Evolutionary conservation across 208 protist species (phyloP), one percentile per base, ranked within the genome.

Genomic region (Herpetomonas tarakana): DNA sequence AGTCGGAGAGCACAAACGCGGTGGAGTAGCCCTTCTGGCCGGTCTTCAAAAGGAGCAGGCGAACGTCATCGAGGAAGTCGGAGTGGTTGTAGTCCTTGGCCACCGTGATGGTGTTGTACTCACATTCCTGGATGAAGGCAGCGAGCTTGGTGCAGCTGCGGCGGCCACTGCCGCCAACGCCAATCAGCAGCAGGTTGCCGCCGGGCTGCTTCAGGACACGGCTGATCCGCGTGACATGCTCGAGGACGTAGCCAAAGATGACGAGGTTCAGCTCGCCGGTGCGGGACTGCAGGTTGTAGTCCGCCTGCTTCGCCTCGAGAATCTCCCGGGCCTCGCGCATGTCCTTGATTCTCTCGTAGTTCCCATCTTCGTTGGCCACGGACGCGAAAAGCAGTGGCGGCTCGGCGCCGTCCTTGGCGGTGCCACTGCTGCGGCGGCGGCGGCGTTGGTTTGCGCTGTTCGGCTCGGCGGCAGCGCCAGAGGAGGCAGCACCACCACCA

Each of bases 21-120:
- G 91, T 97, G 14, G 86, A 77, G 52, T 97, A 93, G 19, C 85
- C 87, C 60, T 98, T 92, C 62, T 93, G 77, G 46, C 98, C 98
- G 1, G 97, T 96, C 45, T 74, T 52, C 7, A 88, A 68, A 25
- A 98, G 82, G 7, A 99, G 64, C 60, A 78, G 70, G 44, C 96
- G 93, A 38, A 99, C 73, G 56, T 99, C 97, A 60, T 99, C 98
- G 25, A 96, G 76, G 75, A 98, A 99, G 58, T 98, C 97, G 55
- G 57, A 65, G 57, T 93, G 79, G 53, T 88, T 81, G 77, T 99
- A 99, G 50, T 89, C 92, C 70, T 97, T 98, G 6, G 90, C 83
- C 6, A 97, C 79, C 14, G 97, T 90, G n/a, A 97, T 84, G 24
- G 94, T 88, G 66, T 93, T 89, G 66, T 97, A 91, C 49, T 96